These are phyloP conservation scores for Tagetes erecta DNA, from an alignment of 129 eudicot species.

Conservation along the genomic window DNA sequence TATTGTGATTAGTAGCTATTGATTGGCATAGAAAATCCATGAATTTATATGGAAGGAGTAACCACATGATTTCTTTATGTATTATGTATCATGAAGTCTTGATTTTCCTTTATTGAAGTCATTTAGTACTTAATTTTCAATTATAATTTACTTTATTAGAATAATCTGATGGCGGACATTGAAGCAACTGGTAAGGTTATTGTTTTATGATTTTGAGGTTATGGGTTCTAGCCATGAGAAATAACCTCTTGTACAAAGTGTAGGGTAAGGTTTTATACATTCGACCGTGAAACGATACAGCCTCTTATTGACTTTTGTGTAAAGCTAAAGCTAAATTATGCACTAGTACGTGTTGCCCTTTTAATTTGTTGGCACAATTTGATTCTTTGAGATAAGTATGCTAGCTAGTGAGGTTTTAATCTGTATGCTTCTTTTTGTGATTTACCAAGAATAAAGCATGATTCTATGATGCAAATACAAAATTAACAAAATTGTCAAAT, in stretches of 20 bases:
- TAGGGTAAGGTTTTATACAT: too few relatives aligned
- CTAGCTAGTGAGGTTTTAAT: background rate
- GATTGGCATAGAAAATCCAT: background rate
- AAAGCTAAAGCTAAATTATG: too few relatives aligned
- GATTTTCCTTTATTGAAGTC: background rate
- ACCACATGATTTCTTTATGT: constrained; percentile 25
- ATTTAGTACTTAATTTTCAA: constrained; percentile 4
- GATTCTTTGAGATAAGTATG: constrained; percentile 12
- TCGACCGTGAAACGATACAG: too few relatives aligned
- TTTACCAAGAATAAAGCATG: background rate
- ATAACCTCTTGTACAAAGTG: too few relatives aligned
- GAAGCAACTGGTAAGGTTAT: too few relatives aligned
- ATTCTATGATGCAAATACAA: background rate
- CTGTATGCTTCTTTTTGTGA: constrained; percentile 8
- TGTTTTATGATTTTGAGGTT: too few relatives aligned
- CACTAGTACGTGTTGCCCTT: too few relatives aligned
- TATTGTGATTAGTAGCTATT: background rate
- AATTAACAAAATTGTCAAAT: background rate
- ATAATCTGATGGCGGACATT: background rate
- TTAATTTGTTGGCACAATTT: background rate
- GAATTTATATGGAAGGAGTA: constrained; percentile 10
- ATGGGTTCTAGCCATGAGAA: too few relatives aligned
- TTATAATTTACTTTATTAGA: constrained; percentile 14
- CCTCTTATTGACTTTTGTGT: too few relatives aligned
- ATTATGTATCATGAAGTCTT: constrained; percentile 3